Base-by-base conservation (phyloP, 2,329 filamentous ascomycete species). In the Ceratocystis colombiana region DNA sequence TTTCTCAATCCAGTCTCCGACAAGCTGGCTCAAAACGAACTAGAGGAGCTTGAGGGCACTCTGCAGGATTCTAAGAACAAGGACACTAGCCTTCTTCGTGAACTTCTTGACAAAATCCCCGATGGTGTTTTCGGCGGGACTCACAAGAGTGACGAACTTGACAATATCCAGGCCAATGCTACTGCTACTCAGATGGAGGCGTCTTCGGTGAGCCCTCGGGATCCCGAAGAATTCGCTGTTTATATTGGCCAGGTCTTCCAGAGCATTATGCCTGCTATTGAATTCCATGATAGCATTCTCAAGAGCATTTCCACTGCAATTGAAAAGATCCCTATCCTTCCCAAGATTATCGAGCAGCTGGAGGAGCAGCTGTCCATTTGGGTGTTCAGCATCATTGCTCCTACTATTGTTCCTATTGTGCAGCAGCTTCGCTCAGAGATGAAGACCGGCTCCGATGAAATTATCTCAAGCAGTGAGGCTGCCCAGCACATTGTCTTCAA, bases 251-350 rank as follows among this genome's bases (percentile, higher is more conserved):
- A 89, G 69, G 80, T 91, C 63, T 88, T 87, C 70, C 78, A 82
- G 73, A 87, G 96, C 75, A 87, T 96, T 70, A 93, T 93, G 79
- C 92, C 93, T 1, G 88, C 90, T 69, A 88, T 96, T 68, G 82
- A 96, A 74, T 96, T 91, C 79, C 92, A 96, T 72, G 92, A 96
- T 73, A 85, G 93, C 62, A 79, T 96, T 68, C 86, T 96, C 81
- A 86, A 93, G 77, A 78, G 77, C 64, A 92, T 96, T 72, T 84
- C 84, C 61, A 79, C 87, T 71, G 86, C 89, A 12, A 86, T 96
- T 68, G 89, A 95, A 75, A 86, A 89, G 70, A 91, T 96, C 50
- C 92, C 92, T 0, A 81, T 96, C 48, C 79, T 96, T 20, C 89
- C 90, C 64, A 88, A 95, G 71, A 80, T 96, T 53, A 82, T 96